A percentile compares a stretch with the other conserved stretches of the same genome.
These are phyloP conservation scores for Cylindrotheca fusiformis DNA, from an alignment of 108 stramenopile genomes.

Conservation along the genomic window DNA sequence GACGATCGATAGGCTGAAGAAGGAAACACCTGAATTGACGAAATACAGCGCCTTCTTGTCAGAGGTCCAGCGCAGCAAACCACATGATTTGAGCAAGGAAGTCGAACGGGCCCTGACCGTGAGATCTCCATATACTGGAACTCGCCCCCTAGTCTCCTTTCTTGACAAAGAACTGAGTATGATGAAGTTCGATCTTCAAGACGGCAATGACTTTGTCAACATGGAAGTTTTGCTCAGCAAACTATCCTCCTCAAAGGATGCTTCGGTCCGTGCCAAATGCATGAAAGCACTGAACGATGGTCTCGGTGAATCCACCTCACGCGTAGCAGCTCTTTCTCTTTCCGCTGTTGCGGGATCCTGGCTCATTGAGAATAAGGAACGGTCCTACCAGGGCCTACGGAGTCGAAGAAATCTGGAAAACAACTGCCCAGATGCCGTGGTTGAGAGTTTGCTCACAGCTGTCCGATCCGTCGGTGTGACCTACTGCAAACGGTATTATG, in stretches of 20 bases:
- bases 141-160: slow-evolving; percentile 31
- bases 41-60: slow-evolving; percentile 36
- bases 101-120: slow-evolving; percentile 45
- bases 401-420: slow-evolving; percentile 40
- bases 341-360: slow-evolving; percentile 34
- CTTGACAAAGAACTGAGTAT: slow-evolving; percentile 42
- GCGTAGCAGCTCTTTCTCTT: slow-evolving; percentile 31
- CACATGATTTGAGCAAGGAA: slow-evolving; percentile 41
- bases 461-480: slow-evolving; percentile 41
- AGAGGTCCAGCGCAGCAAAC: slow-evolving; percentile 31
- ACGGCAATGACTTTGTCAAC: slow-evolving; percentile 21
- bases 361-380: slow-evolving; percentile 49
- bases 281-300: slow-evolving; percentile 36
- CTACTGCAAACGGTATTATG: slow-evolving; percentile 41
- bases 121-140: slow-evolving; percentile 34
- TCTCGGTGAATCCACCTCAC: slow-evolving; percentile 21
- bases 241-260: slow-evolving; percentile 38
- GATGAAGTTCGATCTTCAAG: slow-evolving; percentile 34
- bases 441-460: slow-evolving; percentile 30
- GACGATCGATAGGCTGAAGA: slow-evolving; percentile 15
- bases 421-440: slow-evolving; percentile 46
- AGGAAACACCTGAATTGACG: slow-evolving; percentile 8
- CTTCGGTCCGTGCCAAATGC: slow-evolving; percentile 30
- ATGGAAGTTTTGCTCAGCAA: slow-evolving; percentile 42
- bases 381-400: slow-evolving; percentile 30